phyloP scores from a whole-genome alignment of 768 basidiomycete genomes.

The Dioszegia hungarica region DNA sequence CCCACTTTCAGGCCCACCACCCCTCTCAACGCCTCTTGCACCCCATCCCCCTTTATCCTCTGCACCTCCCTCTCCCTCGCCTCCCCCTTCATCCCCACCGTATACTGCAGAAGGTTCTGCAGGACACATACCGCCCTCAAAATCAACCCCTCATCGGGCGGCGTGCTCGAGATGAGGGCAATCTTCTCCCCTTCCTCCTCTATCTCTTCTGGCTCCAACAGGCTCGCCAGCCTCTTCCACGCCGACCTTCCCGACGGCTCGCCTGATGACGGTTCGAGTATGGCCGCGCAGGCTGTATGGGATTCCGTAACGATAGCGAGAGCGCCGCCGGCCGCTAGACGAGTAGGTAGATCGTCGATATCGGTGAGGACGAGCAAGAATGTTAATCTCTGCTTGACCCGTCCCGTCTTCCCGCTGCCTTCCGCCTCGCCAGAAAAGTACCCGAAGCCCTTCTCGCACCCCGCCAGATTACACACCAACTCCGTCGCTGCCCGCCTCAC shows the following conservation, averaged over 20 bases:
- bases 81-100: slow-evolving; percentile 42
- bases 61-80: slow-evolving; percentile 49
- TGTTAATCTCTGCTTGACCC: slow-evolving; percentile 56
- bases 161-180: slow-evolving; percentile 27
- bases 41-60: slow-evolving; percentile 57
- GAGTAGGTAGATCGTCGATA: slow-evolving; percentile 76
- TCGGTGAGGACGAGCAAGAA: slow-evolving; percentile 79
- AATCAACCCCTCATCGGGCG: slow-evolving; percentile 57
- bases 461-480: slow-evolving; percentile 84
- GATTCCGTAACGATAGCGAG: slow-evolving; percentile 72
- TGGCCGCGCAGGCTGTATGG: slow-evolving; percentile 57
- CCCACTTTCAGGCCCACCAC: slow-evolving; percentile 12
- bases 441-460: slow-evolving; percentile 69
- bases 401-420: background rate
- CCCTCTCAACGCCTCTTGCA: slow-evolving; percentile 55
- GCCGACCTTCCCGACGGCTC: slow-evolving; percentile 47
- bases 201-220: slow-evolving; percentile 53
- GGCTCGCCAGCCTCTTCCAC: slow-evolving; percentile 60
- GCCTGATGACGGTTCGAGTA: slow-evolving; percentile 49
- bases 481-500: slow-evolving; percentile 84
- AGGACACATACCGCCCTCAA: slow-evolving; percentile 76
- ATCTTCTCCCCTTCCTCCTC: slow-evolving; percentile 42
- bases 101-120: slow-evolving; percentile 59
- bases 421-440: slow-evolving; percentile 55
- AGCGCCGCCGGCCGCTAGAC: slow-evolving; percentile 84